These are phyloP conservation scores for Leptographium wingfieldii DNA, from an alignment of 2,329 filamentous ascomycete genomes.

Conservation along the genomic window DNA sequence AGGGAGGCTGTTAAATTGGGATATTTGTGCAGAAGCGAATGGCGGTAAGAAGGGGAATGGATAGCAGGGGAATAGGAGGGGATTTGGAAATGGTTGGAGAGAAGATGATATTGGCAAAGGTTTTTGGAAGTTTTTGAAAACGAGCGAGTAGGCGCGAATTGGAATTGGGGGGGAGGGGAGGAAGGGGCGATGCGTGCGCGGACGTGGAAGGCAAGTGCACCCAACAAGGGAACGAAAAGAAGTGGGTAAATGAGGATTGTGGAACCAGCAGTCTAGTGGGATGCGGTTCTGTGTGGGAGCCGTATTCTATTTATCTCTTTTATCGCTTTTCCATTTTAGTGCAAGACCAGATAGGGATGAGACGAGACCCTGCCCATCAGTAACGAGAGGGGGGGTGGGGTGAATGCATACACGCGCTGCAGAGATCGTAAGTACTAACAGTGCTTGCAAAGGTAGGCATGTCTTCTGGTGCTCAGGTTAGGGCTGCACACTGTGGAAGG, in stretches of 20 bases:
- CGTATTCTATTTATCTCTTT: slow-evolving; percentile 2
- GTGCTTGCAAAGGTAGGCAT: background rate
- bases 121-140: background rate
- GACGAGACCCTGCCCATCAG: slow-evolving; percentile 3
- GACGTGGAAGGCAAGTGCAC: background rate
- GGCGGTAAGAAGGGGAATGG: background rate
- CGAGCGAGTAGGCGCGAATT: slow-evolving; percentile 1
- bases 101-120: background rate
- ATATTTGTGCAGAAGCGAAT: background rate
- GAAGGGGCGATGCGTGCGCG: slow-evolving; percentile 1
- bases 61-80: background rate
- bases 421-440: background rate
- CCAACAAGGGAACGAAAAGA: background rate
- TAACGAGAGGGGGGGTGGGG: background rate
- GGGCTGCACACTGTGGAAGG: background rate
- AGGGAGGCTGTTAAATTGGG: background rate
- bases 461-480: background rate
- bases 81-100: background rate
- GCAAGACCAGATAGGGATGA: slow-evolving; percentile 3
- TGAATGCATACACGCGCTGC: background rate
- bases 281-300: background rate
- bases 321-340: background rate
- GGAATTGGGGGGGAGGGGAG: background rate
- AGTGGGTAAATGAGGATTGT: slow-evolving; percentile 1
- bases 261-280: background rate